Evolutionary conservation across 176 grass and related monocot species (phyloP).

Genomic region (Hordeum vulgare): MorexV3_pseudomolecules_assembly NC_058521.1:516725416-516725915

Average conservation of each 20-base stretch:
- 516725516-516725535: too few species aligned
- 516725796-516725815: constrained; percentile 66
- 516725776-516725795: constrained; percentile 39
- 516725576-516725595: constrained; percentile 50
- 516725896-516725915: too few species aligned
- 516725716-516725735: too few species aligned
- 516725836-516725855: constrained; percentile 26
- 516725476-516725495: background rate
- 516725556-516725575: constrained; percentile 30
- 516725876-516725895: too few species aligned
- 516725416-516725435: constrained; percentile 15
- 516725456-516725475: background rate
- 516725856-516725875: too few species aligned
- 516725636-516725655: constrained; percentile 14
- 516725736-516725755: constrained; percentile 7
- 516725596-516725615: constrained; percentile 51
- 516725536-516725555: constrained; percentile 38
- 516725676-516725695: constrained; percentile 53
- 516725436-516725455: constrained; percentile 44
- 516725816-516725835: constrained; percentile 5
- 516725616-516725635: constrained; percentile 46
- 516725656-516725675: constrained; percentile 33
- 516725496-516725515: too few species aligned
- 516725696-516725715: too few species aligned
- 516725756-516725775: constrained; percentile 35